A percentile compares a stretch with the other conserved stretches of the same genome.
These are phyloP conservation scores for Pelargonium myrrhifolium DNA, from an alignment of 441 rosid species.

Conservation along the genomic window DNA sequence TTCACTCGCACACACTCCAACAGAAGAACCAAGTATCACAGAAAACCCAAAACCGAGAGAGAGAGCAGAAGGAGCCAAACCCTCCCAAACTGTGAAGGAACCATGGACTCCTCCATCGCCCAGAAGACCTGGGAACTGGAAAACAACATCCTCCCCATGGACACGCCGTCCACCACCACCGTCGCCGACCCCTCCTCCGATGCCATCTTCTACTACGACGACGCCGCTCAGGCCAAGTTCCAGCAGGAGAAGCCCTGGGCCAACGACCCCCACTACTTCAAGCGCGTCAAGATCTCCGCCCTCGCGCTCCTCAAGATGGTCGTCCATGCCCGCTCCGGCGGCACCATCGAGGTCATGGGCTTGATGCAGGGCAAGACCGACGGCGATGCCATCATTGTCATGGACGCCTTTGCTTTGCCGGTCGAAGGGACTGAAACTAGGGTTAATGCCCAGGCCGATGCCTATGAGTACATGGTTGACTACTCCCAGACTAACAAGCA, in stretches of 20 bases:
- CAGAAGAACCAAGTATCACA: no score
- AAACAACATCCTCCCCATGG: conserved; percentile 63
- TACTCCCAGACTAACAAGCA: conserved; percentile 91
- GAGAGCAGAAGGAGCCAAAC: no score
- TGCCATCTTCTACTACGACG: conserved; percentile 80
- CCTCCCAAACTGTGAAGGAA: background rate
- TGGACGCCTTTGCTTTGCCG: conserved; percentile 97
- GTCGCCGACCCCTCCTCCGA: conserved; percentile 45
- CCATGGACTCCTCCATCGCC: conserved; percentile 66
- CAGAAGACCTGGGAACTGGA: conserved; percentile 96
- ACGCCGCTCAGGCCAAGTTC: conserved; percentile 51
- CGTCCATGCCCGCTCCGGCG: conserved; percentile 99
- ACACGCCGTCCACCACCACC: conserved; percentile 27
- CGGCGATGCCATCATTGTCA: conserved; percentile 87
- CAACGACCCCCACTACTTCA: conserved; percentile 85
- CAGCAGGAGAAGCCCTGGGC: conserved; percentile 95
- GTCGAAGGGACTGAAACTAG: conserved; percentile 98
- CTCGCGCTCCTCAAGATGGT: conserved; percentile 98
- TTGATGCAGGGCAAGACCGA: conserved; percentile 98
- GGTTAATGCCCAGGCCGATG: conserved; percentile 98
- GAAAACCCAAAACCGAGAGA: no score
- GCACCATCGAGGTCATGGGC: conserved; percentile 97
- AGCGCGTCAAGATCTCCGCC: conserved; percentile 93
- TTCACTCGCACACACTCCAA: no score
- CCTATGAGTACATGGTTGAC: conserved; percentile 95